These are phyloP conservation scores for Oidiodendron maius DNA, from an alignment of 495 filamentous ascomycete genomes.

Conservation along the genomic window DNA sequence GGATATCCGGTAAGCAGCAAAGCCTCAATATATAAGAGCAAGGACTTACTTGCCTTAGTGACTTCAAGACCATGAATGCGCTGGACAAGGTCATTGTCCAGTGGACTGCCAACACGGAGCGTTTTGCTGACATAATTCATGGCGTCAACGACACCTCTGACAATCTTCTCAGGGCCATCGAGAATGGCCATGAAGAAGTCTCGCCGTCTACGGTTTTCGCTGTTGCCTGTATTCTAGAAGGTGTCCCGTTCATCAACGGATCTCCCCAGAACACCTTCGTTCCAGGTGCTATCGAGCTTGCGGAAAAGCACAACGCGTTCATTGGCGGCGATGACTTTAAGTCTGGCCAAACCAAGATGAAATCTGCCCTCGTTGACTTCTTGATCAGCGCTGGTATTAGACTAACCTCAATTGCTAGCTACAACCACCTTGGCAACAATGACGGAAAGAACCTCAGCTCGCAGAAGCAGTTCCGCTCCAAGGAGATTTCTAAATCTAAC, in stretches of 20 bases:
- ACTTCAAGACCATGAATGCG: slow-evolving; percentile 81
- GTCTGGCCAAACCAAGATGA: slow-evolving; percentile 99
- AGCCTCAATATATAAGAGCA: not conserved
- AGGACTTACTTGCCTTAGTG: slow-evolving; percentile 32
- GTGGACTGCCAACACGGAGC: slow-evolving; percentile 99
- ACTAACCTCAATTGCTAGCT: slow-evolving; percentile 96
- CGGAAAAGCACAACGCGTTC: slow-evolving; percentile 83
- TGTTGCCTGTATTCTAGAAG: slow-evolving; percentile 86
- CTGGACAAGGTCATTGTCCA: slow-evolving; percentile 96
- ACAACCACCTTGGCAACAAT: slow-evolving; percentile 99
- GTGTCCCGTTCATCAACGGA: slow-evolving; percentile 95
- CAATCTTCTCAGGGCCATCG: slow-evolving; percentile 83
- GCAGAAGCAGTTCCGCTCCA: slow-evolving; percentile 96
- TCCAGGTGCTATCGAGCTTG: slow-evolving; percentile 82
- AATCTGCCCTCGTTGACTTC: slow-evolving; percentile 97
- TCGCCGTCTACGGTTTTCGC: slow-evolving; percentile 94
- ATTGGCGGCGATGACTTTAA: slow-evolving; percentile 99
- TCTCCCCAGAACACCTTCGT: slow-evolving; percentile 99
- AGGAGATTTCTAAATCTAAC: slow-evolving; percentile 99
- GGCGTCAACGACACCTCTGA: slow-evolving; percentile 97
- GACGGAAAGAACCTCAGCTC: slow-evolving; percentile 98
- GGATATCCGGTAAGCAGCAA: slow-evolving; percentile 73
- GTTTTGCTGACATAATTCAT: slow-evolving; percentile 78
- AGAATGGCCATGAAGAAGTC: slow-evolving; percentile 79
- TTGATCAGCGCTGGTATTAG: slow-evolving; percentile 98